A percentile compares a stretch with the other conserved stretches of the same genome.
Evolutionary conservation across 176 grass and related monocot species (phyloP).

Genomic region (Aegilops longissima): DNA sequence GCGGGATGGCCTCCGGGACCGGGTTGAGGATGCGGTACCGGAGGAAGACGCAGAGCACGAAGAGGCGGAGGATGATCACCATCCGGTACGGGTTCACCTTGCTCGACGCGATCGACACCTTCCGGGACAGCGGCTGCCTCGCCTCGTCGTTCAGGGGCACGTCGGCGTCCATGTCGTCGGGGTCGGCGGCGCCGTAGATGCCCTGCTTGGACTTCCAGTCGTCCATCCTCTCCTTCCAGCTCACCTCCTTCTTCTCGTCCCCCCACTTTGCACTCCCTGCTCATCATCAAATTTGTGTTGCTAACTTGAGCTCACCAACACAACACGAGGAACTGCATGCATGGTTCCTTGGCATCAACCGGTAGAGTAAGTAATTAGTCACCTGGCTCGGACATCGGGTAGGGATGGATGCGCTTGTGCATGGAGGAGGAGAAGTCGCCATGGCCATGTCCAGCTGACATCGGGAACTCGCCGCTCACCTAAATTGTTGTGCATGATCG

Average conservation of each 20-base stretch:
- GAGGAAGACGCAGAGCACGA: constrained; percentile 82
- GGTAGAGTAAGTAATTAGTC: not conserved
- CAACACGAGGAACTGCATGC: not conserved
- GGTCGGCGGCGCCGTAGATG: constrained; percentile 52
- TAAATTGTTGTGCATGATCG: constrained; percentile 9
- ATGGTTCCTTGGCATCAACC: not conserved
- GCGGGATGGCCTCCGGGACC: constrained; percentile 69
- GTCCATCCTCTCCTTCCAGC: constrained; percentile 99
- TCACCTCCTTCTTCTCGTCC: constrained; percentile 81
- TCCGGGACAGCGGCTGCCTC: constrained; percentile 86
- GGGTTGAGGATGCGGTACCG: constrained; percentile 84
- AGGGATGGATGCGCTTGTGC: constrained; percentile 96
- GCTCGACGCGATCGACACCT: constrained; percentile 95
- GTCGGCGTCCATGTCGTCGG: constrained; percentile 84
- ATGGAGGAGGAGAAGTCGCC: constrained; percentile 70
- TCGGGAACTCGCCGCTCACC: constrained; percentile 83
- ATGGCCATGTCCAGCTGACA: constrained; percentile 50
- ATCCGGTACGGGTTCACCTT: constrained; percentile 96
- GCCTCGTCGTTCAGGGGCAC: constrained; percentile 90
- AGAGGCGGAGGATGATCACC: constrained; percentile 84
- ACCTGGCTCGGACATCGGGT: constrained; percentile 91
- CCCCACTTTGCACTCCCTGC: constrained; percentile 82
- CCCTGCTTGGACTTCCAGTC: constrained; percentile 97
- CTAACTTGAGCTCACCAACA: not conserved
- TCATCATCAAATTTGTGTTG: not conserved